Evolutionary conservation across 116 monocot species (phyloP), one percentile per base, ranked within the genome.

Genomic region (Papilionanthe hybrid): DNA sequence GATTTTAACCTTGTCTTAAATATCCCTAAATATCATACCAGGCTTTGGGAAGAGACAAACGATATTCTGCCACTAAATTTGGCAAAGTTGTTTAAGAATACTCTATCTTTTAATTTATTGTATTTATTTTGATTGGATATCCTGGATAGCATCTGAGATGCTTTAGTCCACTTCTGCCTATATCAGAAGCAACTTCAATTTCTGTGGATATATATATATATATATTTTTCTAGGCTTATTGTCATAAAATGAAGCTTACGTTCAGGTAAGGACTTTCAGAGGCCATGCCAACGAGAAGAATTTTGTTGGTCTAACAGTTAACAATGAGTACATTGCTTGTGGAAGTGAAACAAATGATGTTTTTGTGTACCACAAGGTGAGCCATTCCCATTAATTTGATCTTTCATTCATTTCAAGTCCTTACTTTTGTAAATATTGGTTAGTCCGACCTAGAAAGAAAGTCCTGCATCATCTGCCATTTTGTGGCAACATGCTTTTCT

Each of bases 311-410:
- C 86, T 99, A 20, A 92, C 99, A 43, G 95, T 93, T 11, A 95
- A 90, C 81, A 90, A 81, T 10, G 99, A 95, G 77, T 99, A 95
- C 78, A 88, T 99, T 83, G 93, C 99, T 82, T 99, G 99, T 82
- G 99, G 99, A 63, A 99, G 99, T 77, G 99, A 99, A 85, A 93
- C 94, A 53, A 99, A 99, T 84, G 99, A 99, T 83, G 99, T 95
- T 42, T 95, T 86, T 82, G 95, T 90, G 76, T 99, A 99, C 81
- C 95, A 99, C 75, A 99, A 99, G 93, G 99, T 99, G 67, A 75
- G 75, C 37, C 11, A 30, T 37, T 5, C 60, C 2, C 15, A 53
- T 15, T 15, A 15, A 65, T 11, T 65, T 27, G 13, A 27, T 25
- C 11, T 65, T 25, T 11, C 6, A 27, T 65, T 7, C 65, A 23